These are phyloP conservation scores for Cordyceps javanica DNA, from an alignment of 2,329 filamentous ascomycete species.

Conservation along the genomic window DNA sequence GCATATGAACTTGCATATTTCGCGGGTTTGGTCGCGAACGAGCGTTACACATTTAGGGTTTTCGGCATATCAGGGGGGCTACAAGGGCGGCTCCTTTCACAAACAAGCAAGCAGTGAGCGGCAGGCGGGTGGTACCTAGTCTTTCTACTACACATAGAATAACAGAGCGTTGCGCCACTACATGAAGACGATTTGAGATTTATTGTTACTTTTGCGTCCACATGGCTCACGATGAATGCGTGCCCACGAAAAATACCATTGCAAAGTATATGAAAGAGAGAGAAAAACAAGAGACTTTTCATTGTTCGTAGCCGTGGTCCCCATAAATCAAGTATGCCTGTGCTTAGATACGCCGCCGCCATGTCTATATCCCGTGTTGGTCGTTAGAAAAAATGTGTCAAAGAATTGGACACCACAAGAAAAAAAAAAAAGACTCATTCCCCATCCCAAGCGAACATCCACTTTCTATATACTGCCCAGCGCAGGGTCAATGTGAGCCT, in stretches of 20 bases:
- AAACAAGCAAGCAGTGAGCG: too few relatives aligned
- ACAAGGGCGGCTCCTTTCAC: neutral
- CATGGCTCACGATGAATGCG: neutral
- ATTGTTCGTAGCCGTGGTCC: neutral
- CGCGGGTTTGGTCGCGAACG: neutral
- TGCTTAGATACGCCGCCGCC: neutral
- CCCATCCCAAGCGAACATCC: neutral
- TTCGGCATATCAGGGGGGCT: neutral
- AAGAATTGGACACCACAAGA: neutral
- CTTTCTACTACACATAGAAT: neutral
- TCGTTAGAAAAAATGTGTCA: neutral
- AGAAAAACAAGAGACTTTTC: neutral
- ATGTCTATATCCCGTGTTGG: neutral
- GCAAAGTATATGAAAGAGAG: too few relatives aligned
- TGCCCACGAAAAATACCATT: neutral
- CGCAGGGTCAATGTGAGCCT: slow-evolving; percentile 27
- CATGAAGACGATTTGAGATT: neutral
- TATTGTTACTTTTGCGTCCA: neutral
- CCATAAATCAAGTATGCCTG: neutral
- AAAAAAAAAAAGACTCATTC: neutral
- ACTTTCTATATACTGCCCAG: slow-evolving; percentile 15
- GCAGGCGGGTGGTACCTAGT: neutral
- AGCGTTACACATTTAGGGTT: neutral
- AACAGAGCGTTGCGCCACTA: too few relatives aligned
- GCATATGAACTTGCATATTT: neutral